Base-by-base conservation (phyloP, 139 green algal genomes). In the Closterium sp. region DNA sequence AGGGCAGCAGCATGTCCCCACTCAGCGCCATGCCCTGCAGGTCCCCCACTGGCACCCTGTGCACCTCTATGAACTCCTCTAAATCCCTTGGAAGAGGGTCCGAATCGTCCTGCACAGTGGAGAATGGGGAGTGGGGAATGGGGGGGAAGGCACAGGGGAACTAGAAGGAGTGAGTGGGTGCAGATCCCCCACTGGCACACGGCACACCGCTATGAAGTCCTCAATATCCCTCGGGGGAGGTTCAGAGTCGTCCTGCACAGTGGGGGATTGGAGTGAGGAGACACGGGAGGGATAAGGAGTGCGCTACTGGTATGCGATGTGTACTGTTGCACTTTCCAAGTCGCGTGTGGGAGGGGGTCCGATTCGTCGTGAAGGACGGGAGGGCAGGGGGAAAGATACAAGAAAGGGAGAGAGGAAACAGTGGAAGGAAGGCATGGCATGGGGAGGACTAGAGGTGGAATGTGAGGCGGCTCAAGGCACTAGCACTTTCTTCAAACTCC, bases 1-100 rank as follows among this genome's bases (percentile, higher is more conserved):
- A 93, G 22, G 91, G 91, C 50, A 93, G 91, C 91, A 93, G 91
- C 91, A 93, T 93, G 32, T 93, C 91, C 5, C 91, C 38, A 50
- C 38, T 50, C 86, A 86, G 38, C 38, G 38, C 91, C 91, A 93
- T 93, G 42, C 70, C 70, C 27, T 91, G 62, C 86, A 93, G 28
- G 19, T 89, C 31, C 7, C 21, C 31, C 24, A 91, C 21, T 2
- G 24, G 28, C 31, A 93, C 86, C 27, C 21, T 6, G 84, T 87
- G 32, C 29, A 93, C 29, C 29, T 93, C 34, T n/a, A 93, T 93
- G 85, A 93, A 91, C 85, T 93, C 91, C n/a, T 93, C 91, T 27
- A 86, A 4, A 62, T 93, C 91, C 24, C 86, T 29, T 29, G 85
- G 91, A 13, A 32, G 86, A 11, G 91, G 91, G 86, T 86, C 45